Evolutionary conservation across 306 rosid species (phyloP).

Genomic region (Pyrus communis): DNA sequence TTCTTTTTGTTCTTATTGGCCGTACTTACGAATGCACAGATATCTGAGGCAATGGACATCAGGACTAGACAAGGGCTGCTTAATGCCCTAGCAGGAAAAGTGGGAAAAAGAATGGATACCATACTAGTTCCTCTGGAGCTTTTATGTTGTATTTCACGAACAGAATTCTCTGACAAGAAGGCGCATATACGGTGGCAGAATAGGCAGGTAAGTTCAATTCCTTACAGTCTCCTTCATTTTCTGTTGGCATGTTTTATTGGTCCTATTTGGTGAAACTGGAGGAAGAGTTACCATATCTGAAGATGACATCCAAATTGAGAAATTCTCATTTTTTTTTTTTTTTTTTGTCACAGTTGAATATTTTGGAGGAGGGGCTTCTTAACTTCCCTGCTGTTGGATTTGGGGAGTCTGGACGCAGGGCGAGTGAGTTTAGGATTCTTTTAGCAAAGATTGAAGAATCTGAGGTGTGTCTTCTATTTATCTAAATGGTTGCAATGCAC

Average conservation of each 20-base stretch:
- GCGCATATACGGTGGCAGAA: constrained; percentile 93
- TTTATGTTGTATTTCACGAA: constrained; percentile 74
- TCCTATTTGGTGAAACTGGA: constrained; percentile 16
- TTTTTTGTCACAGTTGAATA: constrained; percentile 52
- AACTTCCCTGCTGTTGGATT: constrained; percentile 86
- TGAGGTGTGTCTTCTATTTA: constrained; percentile 47
- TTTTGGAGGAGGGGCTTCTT: constrained; percentile 95
- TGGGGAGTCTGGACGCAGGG: constrained; percentile 88
- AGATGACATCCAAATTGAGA: constrained; percentile 13
- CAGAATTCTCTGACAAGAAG: constrained; percentile 98
- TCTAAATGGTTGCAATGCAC: constrained; percentile 11
- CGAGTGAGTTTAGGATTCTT: constrained; percentile 79
- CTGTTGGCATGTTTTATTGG: background rate
- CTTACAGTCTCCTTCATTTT: background rate
- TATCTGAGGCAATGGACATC: constrained; percentile 81
- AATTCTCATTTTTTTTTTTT: background rate
- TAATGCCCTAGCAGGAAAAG: constrained; percentile 87
- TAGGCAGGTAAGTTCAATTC: constrained; percentile 72
- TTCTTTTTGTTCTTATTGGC: background rate
- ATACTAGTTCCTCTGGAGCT: constrained; percentile 88
- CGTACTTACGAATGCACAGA: constrained; percentile 48
- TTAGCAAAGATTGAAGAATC: constrained; percentile 96
- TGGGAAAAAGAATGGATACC: constrained; percentile 93
- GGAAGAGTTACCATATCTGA: constrained; percentile 6
- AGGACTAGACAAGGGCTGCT: constrained; percentile 91